Percentiles rank a stretch among this genome's conserved stretches.
phyloP scores from a whole-genome alignment of 768 basidiomycete genomes.

The Cystofilobasidium macerans region DNA sequence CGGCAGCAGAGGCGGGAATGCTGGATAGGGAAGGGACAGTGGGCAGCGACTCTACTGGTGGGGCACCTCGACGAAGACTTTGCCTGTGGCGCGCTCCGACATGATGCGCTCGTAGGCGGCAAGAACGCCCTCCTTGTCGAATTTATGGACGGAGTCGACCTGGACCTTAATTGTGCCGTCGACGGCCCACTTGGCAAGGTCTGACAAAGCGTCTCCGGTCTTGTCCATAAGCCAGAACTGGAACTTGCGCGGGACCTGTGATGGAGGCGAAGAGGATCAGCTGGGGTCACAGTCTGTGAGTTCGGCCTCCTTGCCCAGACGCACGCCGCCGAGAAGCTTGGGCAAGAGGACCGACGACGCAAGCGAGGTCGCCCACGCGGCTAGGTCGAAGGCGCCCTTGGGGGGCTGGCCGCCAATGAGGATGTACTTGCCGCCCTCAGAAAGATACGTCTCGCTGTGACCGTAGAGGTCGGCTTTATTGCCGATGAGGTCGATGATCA shows the following conservation, averaged over 20 bases:
- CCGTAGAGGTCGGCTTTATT: not conserved
- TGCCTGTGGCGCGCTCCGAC: conserved; percentile 11
- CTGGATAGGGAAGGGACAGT: too few species aligned
- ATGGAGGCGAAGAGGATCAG: too few species aligned
- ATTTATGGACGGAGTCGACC: conserved; percentile 10
- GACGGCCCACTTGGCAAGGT: not conserved
- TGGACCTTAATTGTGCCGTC: conserved; percentile 15
- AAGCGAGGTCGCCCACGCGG: not conserved
- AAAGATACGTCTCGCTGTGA: not conserved
- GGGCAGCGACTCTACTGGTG: not conserved
- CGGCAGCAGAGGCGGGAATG: too few species aligned
- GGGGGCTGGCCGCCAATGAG: not conserved
- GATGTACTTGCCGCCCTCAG: not conserved
- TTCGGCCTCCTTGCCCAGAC: too few species aligned
- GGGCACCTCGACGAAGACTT: conserved; percentile 16
- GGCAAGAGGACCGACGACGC: not conserved
- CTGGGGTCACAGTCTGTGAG: too few species aligned
- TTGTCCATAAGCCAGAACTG: not conserved
- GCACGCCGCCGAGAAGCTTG: not conserved
- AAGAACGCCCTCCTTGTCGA: conserved; percentile 9
- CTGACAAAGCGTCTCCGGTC: not conserved
- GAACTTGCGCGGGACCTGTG: conserved; percentile 1
- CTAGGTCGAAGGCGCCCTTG: not conserved
- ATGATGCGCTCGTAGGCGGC: conserved; percentile 12
- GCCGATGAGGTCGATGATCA: conserved; percentile 20